These are phyloP conservation scores for Monosporascus sp. DNA, from an alignment of 2,329 filamentous ascomycete genomes.

Conservation along the genomic window DNA sequence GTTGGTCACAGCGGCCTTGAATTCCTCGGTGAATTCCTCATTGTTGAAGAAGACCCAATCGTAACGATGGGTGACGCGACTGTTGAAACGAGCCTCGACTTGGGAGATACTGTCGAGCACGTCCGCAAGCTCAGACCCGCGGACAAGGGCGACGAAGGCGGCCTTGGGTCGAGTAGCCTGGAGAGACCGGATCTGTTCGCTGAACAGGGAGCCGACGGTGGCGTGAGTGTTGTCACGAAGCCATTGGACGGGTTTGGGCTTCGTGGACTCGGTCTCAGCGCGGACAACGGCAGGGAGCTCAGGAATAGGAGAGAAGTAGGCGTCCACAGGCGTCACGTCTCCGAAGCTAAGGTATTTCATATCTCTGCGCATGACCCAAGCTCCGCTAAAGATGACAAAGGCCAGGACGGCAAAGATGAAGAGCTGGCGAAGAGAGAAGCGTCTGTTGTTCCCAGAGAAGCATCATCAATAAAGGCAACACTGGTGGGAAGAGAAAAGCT, in stretches of 20 bases:
- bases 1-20: constrained; percentile 63
- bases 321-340: constrained; percentile 12
- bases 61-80: constrained; percentile 67
- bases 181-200: constrained; percentile 11
- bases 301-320: constrained; percentile 20
- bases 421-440: constrained; percentile 17
- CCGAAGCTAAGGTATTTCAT: constrained; percentile 6
- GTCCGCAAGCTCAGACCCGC: constrained; percentile 64
- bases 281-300: constrained; percentile 9
- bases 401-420: constrained; percentile 12
- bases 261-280: neutral
- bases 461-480: constrained; percentile 20
- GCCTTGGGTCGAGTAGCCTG: constrained; percentile 28
- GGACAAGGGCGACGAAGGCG: constrained; percentile 61
- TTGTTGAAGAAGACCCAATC: constrained; percentile 89
- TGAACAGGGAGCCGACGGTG: constrained; percentile 12
- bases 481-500: neutral
- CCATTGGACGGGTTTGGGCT: constrained; percentile 19
- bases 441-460: constrained; percentile 13
- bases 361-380: constrained; percentile 16
- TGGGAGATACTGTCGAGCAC: constrained; percentile 68
- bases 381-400: constrained; percentile 14
- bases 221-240: constrained; percentile 22
- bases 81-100: constrained; percentile 73
- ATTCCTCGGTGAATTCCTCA: constrained; percentile 70